Conservation (phyloP, 2,329 filamentous ascomycete species). For the Sarocladium kiliense region DNA sequence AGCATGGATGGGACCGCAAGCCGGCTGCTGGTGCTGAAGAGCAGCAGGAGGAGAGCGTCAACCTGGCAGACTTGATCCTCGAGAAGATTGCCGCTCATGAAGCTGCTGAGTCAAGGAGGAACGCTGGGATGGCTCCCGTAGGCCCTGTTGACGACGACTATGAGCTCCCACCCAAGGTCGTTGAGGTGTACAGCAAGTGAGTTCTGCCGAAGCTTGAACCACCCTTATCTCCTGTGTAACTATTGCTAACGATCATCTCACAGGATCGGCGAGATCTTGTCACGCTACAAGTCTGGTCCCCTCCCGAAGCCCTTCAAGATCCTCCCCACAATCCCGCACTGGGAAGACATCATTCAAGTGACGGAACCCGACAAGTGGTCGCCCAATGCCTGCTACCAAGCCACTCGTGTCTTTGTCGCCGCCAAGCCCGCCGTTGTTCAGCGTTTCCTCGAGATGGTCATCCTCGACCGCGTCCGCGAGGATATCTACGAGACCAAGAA, state of each 20-base stretch:
- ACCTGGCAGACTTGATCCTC: constrained; percentile 87
- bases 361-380: constrained; percentile 75
- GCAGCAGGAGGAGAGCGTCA: constrained; percentile 55
- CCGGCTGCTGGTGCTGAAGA: constrained; percentile 35
- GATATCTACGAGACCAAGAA: constrained; percentile 94
- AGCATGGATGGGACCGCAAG: constrained; percentile 54
- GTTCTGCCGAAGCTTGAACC: constrained; percentile 16
- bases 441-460: constrained; percentile 78
- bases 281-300: constrained; percentile 92
- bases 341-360: constrained; percentile 82
- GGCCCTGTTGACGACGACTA: constrained; percentile 70
- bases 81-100: constrained; percentile 93
- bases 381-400: constrained; percentile 76
- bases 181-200: constrained; percentile 89
- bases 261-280: constrained; percentile 80
- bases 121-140: constrained; percentile 22
- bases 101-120: constrained; percentile 49
- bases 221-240: neutral
- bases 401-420: constrained; percentile 88
- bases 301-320: constrained; percentile 98
- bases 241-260: neutral
- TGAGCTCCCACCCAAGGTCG: constrained; percentile 82
- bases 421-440: constrained; percentile 75
- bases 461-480: constrained; percentile 86
- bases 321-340: constrained; percentile 82